Evolutionary conservation across 495 filamentous ascomycete species (phyloP), one percentile per base, ranked within the genome.

Genomic region (Talaromyces wortmannii): DNA sequence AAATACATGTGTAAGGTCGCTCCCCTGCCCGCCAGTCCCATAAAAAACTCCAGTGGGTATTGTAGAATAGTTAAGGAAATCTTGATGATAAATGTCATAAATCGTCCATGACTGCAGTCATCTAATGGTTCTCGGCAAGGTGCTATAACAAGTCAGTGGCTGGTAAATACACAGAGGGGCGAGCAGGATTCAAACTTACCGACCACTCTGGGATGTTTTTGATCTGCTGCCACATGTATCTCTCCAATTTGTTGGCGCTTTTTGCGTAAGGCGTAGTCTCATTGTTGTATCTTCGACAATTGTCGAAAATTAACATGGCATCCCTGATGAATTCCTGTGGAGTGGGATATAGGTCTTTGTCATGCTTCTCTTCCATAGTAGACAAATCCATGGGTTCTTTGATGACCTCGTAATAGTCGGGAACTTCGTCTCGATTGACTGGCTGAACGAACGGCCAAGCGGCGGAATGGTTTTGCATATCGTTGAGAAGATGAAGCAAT

Each of bases 351-450:
- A 88, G 82, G 68, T 98, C 95, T 47, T 90, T 90, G 62, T 97
- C 92, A 50, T 95, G 87, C 70, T 95, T 95, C 57, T 83, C 83
- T 67, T 98, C 94, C 95, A 98, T 97, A 8, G 92, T 96, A 30
- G 80, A 83, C 43, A 98, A 75, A 67, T 98, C 94, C 94, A 98
- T 98, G 11, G 94, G 95, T 70, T 96, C 90, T 67, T 91, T 88
- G 75, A 98, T 97, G 42, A 97, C 92, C 59, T 95, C 90, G 75
- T 97, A 98, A 74, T 98, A 98, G 65, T 98, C 95, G 1, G 86
- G 82, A 0, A 98, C 94, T 58, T 97, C 94, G 56, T 98, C 94
- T 56, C 86, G 84, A 61, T 95, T 97, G 55, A 98, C 94, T 4
- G 94, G 94, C 48, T 90, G 83, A 7, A 91, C 81, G 75, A 98